These are phyloP conservation scores for Lachnellula cervina DNA, from an alignment of 2,329 filamentous ascomycete species.

Conservation along the genomic window DNA sequence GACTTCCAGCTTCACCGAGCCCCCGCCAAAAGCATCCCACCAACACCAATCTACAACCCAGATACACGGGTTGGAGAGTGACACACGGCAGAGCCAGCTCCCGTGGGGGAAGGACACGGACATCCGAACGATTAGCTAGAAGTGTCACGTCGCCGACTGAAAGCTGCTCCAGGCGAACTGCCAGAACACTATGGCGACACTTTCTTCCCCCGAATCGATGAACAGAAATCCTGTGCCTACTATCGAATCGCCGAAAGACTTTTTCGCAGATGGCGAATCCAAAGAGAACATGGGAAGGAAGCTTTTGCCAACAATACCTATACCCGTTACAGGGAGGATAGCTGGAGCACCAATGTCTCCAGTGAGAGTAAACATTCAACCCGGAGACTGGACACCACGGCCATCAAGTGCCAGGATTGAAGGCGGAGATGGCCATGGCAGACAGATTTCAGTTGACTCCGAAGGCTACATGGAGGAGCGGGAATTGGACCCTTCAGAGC, in stretches of 20 bases:
- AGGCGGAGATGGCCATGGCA: constrained; percentile 17
- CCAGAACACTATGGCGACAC: constrained; percentile 19
- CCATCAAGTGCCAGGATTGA: constrained; percentile 51
- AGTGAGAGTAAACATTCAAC: constrained; percentile 49
- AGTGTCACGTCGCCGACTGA: not conserved
- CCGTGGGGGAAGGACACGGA: not conserved
- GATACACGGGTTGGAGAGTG: not conserved
- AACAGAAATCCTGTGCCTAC: constrained; percentile 13
- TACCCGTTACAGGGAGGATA: constrained; percentile 33
- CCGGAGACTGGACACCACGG: constrained; percentile 47
- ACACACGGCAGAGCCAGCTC: not conserved
- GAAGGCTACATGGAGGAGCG: constrained; percentile 9
- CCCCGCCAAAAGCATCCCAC: not conserved
- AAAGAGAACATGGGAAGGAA: constrained; percentile 25
- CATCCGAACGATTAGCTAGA: not conserved
- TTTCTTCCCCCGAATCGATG: constrained; percentile 15
- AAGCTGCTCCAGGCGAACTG: not conserved
- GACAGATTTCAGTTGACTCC: constrained; percentile 15
- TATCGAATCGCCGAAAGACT: constrained; percentile 4
- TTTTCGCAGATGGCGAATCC: constrained; percentile 14
- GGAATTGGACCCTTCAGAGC: constrained; percentile 5
- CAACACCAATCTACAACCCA: not conserved
- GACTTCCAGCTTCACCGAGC: not conserved
- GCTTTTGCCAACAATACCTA: constrained; percentile 18
- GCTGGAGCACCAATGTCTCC: constrained; percentile 52